Percentiles rank a stretch among this genome's conserved stretches.
Evolutionary conservation across 2,329 filamentous ascomycete species (phyloP).

Genomic region (Exutisphaerella laricina): DNA sequence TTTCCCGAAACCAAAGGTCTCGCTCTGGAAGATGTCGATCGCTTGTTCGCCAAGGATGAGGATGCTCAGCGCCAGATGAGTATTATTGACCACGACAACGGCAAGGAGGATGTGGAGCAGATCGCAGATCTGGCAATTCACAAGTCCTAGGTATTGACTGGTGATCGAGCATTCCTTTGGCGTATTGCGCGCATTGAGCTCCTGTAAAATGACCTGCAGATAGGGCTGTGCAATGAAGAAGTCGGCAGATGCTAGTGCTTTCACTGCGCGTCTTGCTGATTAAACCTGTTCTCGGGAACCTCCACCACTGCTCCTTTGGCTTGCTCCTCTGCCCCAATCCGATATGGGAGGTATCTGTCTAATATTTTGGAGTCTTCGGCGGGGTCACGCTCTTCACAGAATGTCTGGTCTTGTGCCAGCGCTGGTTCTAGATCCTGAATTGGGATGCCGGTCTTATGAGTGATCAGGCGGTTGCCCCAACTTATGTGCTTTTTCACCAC

Average conservation of each 20-base stretch:
- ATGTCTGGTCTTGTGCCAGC: background rate
- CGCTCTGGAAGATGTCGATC: conserved; percentile 62
- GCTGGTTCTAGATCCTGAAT: background rate
- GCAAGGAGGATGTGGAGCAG: conserved; percentile 9
- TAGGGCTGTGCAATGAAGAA: background rate
- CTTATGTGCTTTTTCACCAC: background rate
- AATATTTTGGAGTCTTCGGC: background rate
- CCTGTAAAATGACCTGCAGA: background rate
- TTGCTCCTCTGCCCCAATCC: too few species aligned
- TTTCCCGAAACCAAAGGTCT: conserved; percentile 55
- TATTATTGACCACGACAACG: conserved; percentile 4
- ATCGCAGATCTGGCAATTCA: conserved; percentile 10
- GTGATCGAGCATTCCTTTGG: too few species aligned
- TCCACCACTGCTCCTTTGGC: too few species aligned
- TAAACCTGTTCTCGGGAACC: too few species aligned
- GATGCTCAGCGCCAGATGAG: conserved; percentile 22
- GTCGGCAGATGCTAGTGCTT: too few species aligned
- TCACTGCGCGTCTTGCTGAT: too few species aligned
- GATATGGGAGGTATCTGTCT: too few species aligned
- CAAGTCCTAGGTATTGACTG: conserved; percentile 4
- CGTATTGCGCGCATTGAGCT: background rate
- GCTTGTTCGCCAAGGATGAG: conserved; percentile 48
- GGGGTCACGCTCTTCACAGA: background rate
- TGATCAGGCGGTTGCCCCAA: background rate
- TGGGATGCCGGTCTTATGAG: background rate